These are phyloP conservation scores for Sporodiniella umbellata DNA, from an alignment of 371 early-diverging fungal species.

Conservation along the genomic window DNA sequence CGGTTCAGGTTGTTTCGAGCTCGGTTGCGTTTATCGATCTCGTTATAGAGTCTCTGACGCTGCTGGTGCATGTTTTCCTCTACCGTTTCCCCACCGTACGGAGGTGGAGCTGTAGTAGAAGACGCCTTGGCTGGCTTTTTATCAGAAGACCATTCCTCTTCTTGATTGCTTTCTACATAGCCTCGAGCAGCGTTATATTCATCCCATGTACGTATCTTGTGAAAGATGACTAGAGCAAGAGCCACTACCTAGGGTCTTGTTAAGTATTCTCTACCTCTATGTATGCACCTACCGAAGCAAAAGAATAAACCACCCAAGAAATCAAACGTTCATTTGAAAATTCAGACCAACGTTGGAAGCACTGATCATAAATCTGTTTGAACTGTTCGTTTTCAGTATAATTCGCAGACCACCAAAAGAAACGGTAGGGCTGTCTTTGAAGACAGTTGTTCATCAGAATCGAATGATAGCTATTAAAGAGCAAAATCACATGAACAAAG, in stretches of 20 bases:
- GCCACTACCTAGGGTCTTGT: background rate
- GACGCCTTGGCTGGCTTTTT: background rate
- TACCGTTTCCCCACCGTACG: slow-evolving; percentile 1
- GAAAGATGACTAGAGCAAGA: background rate
- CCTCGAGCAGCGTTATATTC: slow-evolving; percentile 6
- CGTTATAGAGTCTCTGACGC: slow-evolving; percentile 22
- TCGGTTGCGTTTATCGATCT: slow-evolving; percentile 22
- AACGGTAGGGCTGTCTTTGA: slow-evolving; percentile 13
- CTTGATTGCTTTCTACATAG: background rate
- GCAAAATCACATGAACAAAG: slow-evolving; percentile 18
- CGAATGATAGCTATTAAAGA: slow-evolving; percentile 12
- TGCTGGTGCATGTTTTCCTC: slow-evolving; percentile 17
- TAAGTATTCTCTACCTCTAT: too few relatives aligned
- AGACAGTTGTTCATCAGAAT: slow-evolving; percentile 20
- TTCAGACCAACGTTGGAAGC: slow-evolving; percentile 9
- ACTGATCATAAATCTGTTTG: slow-evolving; percentile 5
- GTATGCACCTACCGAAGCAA: slow-evolving; percentile 20
- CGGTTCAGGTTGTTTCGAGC: slow-evolving; percentile 12
- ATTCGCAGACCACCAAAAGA: slow-evolving; percentile 20
- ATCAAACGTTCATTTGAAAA: slow-evolving; percentile 18
- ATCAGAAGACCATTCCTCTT: slow-evolving; percentile 11
- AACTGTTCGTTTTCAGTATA: slow-evolving; percentile 10
- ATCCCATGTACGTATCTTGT: slow-evolving; percentile 1
- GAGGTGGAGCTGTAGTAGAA: background rate
- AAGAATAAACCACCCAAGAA: slow-evolving; percentile 17